Percentiles rank a stretch among this genome's conserved stretches.
Evolutionary conservation across 306 rosid genomes (phyloP).

Genomic region (Medicago truncatula): MtrunA17r5.0-ANR NC_053043.1:16642501-16643000

Average conservation of each 20-base stretch:
- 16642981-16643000: neutral
- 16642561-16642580: neutral
- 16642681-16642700: neutral
- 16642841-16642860: neutral
- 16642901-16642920: neutral
- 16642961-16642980: neutral
- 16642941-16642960: neutral
- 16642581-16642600: neutral
- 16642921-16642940: neutral
- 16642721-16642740: neutral
- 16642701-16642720: neutral
- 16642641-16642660: neutral
- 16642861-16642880: neutral
- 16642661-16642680: neutral
- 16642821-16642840: neutral
- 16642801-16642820: neutral
- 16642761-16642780: constrained; percentile 1
- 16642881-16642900: neutral
- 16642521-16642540: neutral
- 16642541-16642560: neutral
- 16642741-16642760: constrained; percentile 1
- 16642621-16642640: neutral
- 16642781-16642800: neutral
- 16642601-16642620: neutral
- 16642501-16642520: neutral